Evolutionary conservation across 768 basidiomycete species (phyloP).

Genomic region (Trametes sanguinea): DNA sequence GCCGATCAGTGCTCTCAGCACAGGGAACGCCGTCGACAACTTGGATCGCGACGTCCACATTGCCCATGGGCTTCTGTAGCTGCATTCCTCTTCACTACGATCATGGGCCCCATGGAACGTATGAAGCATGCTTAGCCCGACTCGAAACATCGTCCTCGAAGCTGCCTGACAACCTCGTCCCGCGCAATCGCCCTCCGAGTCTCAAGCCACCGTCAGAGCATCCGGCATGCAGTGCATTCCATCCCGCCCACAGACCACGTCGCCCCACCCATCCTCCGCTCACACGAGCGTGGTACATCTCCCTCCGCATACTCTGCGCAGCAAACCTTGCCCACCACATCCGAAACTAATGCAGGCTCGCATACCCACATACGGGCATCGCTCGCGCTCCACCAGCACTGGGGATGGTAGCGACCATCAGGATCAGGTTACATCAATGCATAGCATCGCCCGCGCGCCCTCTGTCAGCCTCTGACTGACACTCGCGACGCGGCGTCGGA

Average conservation of each 20-base stretch:
- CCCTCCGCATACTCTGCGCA: slow-evolving; percentile 4
- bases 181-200: not conserved
- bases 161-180: not conserved
- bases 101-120: no score
- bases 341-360: not conserved
- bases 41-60: no score
- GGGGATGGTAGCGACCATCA: not conserved
- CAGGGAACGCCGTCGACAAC: no score
- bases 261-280: not conserved
- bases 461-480: not conserved
- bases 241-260: not conserved
- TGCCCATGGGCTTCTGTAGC: no score
- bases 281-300: slow-evolving; percentile 11
- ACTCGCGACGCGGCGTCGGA: not conserved
- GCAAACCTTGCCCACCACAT: slow-evolving; percentile 9
- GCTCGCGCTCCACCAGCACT: no score
- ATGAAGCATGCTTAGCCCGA: no score
- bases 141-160: no score
- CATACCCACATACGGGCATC: no score
- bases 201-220: not conserved
- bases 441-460: not conserved
- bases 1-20: not conserved
- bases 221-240: not conserved
- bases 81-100: no score
- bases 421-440: not conserved